Evolutionary conservation across 371 early-diverging fungal genomes (phyloP), one percentile per base, ranked within the genome.

Genomic region (Mortierella sp.): DNA sequence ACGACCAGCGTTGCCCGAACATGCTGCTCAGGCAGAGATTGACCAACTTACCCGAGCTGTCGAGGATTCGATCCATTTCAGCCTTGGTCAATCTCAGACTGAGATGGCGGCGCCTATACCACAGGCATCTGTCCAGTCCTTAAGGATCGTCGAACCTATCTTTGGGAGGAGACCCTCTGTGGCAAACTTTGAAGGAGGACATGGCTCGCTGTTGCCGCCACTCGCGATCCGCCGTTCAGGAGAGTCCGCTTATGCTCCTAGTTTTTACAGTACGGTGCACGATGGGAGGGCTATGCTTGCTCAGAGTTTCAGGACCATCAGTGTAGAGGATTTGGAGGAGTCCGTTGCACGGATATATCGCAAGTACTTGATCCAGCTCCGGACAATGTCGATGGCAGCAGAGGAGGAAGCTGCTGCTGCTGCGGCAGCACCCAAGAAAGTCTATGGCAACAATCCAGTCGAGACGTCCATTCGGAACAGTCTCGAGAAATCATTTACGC

Each of bases 351-450:
- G 72, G 32, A 70, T 77, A 4, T 77, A 77, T 35, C 77, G 77
- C 54, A 77, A 71, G 48, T 77, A 71, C 58, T 32, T 77, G 48
- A 35, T 77, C 55, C 77, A 77, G 21, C 71, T 77, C 24, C 77
- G 77, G 32, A 77, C 77, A 21, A 58, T 71, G 29, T 35, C 77
- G 27, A 77, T 77, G 77, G 77, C 77, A 0, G 77, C 77, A 3
- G 77, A 77, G 43, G 77, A 77, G 55, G 72, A 41, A 32, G 71
- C 48, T 1, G 71, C 35, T 2, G 51, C 46, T 2, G 49, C 51
- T 4, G n/a, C 48, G 0, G 32, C 49, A n/a, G 63, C 21, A 24
- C 14, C 44, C 41, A 71, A 56, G 68, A 21, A 11, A 7, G n/a
- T 48, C 21, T 24, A 38, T 4, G 21, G 65, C 2, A 65, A 16